Conservation (phyloP, 352 stramenopile genomes). For the Blastocystis sp. region DNA sequence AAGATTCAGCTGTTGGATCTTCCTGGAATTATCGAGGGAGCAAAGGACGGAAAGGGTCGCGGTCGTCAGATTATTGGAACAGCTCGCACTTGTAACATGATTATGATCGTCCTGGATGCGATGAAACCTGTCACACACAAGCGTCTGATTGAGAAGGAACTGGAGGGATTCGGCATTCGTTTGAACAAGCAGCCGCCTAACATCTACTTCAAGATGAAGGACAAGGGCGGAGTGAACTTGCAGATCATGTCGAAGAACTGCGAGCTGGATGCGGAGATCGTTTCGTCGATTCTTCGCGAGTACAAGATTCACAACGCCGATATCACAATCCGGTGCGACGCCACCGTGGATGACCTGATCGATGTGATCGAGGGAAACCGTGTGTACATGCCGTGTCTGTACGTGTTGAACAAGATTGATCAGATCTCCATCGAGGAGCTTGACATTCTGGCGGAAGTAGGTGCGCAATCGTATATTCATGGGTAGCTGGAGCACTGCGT, state of each 20-base stretch:
- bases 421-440: constrained; percentile 93
- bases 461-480: not conserved
- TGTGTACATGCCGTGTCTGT: constrained; percentile 91
- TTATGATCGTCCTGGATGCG: constrained; percentile 91
- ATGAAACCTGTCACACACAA: constrained; percentile 93
- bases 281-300: constrained; percentile 85
- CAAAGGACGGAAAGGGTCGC: constrained; percentile 88
- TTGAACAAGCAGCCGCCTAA: constrained; percentile 93
- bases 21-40: constrained; percentile 93
- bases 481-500: constrained; percentile 89
- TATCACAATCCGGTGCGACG: constrained; percentile 76
- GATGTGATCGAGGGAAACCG: constrained; percentile 95
- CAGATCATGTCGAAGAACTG: constrained; percentile 70
- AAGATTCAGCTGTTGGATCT: constrained; percentile 76
- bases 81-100: constrained; percentile 90
- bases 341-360: constrained; percentile 93
- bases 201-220: constrained; percentile 87
- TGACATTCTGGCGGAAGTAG: constrained; percentile 80
- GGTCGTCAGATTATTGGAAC: constrained; percentile 89
- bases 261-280: constrained; percentile 80
- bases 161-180: constrained; percentile 92
- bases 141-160: constrained; percentile 92
- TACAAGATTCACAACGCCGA: constrained; percentile 95
- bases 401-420: constrained; percentile 99
- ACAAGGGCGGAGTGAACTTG: constrained; percentile 90